Percentiles rank a stretch among this genome's conserved stretches.
Conservation (phyloP, 2,329 filamentous ascomycete species). For the Cyclaneusma minus region DNA sequence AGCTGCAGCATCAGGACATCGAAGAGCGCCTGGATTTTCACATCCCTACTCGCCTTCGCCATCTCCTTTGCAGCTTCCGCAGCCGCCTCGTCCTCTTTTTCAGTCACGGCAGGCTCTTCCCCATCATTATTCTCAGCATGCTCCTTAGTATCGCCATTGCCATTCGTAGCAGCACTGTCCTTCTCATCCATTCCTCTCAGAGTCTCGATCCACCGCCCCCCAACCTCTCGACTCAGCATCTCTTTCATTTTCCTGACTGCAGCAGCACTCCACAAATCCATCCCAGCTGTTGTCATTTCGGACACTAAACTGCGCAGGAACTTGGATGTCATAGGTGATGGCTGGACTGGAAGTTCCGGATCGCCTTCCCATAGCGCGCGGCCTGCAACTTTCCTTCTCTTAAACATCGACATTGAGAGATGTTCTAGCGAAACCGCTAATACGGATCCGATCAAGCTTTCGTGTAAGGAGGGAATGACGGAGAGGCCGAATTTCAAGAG, state of each 20-base stretch:
- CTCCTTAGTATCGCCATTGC: not conserved
- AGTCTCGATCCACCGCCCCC: constrained; percentile 21
- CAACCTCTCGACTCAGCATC: constrained; percentile 34
- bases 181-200: constrained; percentile 9
- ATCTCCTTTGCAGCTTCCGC: constrained; percentile 4
- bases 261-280: constrained; percentile 66
- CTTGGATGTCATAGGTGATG: constrained; percentile 58
- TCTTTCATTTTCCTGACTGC: constrained; percentile 49
- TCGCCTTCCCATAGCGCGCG: constrained; percentile 67
- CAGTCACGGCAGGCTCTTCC: no score
- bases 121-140: no score
- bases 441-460: constrained; percentile 39
- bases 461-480: constrained; percentile 49
- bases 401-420: constrained; percentile 26
- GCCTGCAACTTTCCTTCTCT: constrained; percentile 36
- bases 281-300: constrained; percentile 54
- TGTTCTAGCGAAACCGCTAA: constrained; percentile 31
- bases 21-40: constrained; percentile 45
- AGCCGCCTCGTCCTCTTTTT: not conserved
- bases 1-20: constrained; percentile 36
- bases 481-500: constrained; percentile 40
- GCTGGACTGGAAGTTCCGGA: constrained; percentile 61
- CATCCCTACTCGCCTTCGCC: constrained; percentile 19
- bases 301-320: constrained; percentile 50
- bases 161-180: constrained; percentile 3